Conservation (phyloP, 192 early-diverging fungal species). For the Linnemannia elongata region DNA sequence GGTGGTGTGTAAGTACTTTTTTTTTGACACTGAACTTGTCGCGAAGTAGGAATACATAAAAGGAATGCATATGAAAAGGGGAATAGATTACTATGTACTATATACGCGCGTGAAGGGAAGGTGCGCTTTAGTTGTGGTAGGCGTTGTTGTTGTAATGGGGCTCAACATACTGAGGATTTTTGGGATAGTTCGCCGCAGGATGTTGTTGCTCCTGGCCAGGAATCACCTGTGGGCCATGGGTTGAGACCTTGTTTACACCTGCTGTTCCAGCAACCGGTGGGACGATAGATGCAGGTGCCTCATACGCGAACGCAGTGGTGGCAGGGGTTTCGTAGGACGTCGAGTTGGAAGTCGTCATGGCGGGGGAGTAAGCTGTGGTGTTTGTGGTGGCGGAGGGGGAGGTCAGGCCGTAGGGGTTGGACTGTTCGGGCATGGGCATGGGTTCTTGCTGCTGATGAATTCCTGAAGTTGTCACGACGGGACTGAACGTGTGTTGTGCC, state of each 20-base stretch:
- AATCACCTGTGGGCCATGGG: constrained; percentile 32
- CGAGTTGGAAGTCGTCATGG: constrained; percentile 4
- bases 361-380: constrained; percentile 2
- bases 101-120: too few relatives aligned
- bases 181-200: background rate
- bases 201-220: background rate
- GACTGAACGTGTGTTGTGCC: background rate
- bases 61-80: too few relatives aligned
- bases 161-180: constrained; percentile 34
- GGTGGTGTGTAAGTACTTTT: too few relatives aligned
- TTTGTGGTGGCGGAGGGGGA: constrained; percentile 11
- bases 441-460: constrained; percentile 4
- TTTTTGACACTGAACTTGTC: too few relatives aligned
- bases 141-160: background rate
- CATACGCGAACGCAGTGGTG: background rate
- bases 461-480: background rate
- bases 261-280: background rate
- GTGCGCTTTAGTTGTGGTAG: constrained; percentile 15
- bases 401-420: constrained; percentile 6
- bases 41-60: too few relatives aligned
- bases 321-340: constrained; percentile 7
- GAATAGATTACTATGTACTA: too few relatives aligned
- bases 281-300: too few relatives aligned
- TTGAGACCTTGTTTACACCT: background rate
- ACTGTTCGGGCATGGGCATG: constrained; percentile 40